Evolutionary conservation across 257 asterid species (phyloP).

Genomic region (Ehretia macrophylla): DNA sequence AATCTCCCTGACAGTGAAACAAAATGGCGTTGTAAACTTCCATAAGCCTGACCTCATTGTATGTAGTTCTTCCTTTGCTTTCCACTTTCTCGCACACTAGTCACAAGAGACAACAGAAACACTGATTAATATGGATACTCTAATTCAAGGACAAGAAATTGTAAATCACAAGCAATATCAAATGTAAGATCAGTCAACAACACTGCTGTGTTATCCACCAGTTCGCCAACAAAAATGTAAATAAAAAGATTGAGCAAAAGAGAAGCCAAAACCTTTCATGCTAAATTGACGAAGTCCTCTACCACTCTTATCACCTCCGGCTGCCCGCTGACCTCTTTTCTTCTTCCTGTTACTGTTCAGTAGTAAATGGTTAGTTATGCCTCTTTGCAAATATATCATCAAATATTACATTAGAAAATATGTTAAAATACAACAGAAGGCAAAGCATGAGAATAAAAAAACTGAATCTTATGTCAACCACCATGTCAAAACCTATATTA

Average conservation of each 20-base stretch:
- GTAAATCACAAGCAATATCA: background rate
- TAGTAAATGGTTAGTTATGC: conserved; percentile 13
- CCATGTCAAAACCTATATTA: too few relatives aligned
- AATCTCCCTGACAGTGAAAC: background rate
- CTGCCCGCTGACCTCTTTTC: conserved; percentile 95
- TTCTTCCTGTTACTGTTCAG: conserved; percentile 67
- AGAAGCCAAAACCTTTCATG: conserved; percentile 75
- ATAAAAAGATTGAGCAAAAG: conserved; percentile 6
- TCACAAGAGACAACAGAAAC: conserved; percentile 24
- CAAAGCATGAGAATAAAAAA: too few relatives aligned
- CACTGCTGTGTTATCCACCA: too few relatives aligned
- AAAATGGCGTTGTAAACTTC: background rate
- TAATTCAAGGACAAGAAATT: conserved; percentile 8
- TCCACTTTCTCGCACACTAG: conserved; percentile 96
- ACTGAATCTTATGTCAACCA: too few relatives aligned
- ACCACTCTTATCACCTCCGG: conserved; percentile 87
- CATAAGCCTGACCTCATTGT: conserved; percentile 62
- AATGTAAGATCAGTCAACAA: too few relatives aligned
- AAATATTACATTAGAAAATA: background rate
- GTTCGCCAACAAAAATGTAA: background rate
- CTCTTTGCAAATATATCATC: background rate
- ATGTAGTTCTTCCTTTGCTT: conserved; percentile 99
- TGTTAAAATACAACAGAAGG: too few relatives aligned
- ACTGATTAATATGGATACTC: conserved; percentile 15
- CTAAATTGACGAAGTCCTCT: conserved; percentile 99